Conservation (phyloP, 2,329 filamentous ascomycete genomes). For the Leptographium lundbergii region DNA sequence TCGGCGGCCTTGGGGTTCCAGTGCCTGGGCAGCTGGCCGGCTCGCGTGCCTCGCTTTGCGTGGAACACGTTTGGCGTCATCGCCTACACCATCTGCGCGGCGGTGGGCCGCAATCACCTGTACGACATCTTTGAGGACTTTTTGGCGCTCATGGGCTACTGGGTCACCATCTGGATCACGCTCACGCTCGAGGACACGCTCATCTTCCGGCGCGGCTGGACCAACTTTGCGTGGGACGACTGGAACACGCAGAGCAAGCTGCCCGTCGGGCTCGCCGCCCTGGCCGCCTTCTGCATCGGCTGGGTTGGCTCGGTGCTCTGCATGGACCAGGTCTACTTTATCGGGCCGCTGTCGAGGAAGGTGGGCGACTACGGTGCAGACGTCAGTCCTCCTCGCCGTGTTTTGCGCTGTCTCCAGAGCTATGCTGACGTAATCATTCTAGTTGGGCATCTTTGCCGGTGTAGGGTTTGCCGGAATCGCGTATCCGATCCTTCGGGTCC, state of each 20-base stretch:
- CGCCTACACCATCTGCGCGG: conserved; percentile 51
- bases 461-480: conserved; percentile 13
- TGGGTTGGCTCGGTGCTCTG: conserved; percentile 53
- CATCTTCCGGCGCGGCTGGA: conserved; percentile 36
- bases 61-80: conserved; percentile 52
- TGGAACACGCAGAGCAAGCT: conserved; percentile 49
- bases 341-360: conserved; percentile 34
- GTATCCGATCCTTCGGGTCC: conserved; percentile 13
- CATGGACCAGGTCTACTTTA: conserved; percentile 60
- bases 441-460: conserved; percentile 16
- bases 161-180: conserved; percentile 52
- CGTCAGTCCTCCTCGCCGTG: background rate
- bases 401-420: background rate
- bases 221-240: conserved; percentile 43
- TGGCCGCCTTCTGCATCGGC: conserved; percentile 48
- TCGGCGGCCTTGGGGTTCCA: conserved; percentile 56
- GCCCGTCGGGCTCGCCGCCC: conserved; percentile 48
- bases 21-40: conserved; percentile 45
- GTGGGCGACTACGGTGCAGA: conserved; percentile 12
- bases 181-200: conserved; percentile 50
- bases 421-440: background rate
- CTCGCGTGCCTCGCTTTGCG: conserved; percentile 45
- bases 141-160: conserved; percentile 58
- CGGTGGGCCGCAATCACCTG: conserved; percentile 47
- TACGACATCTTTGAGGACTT: conserved; percentile 57